phyloP scores from a whole-genome alignment of 768 basidiomycete genomes.

The Hericium alpestre region DNA sequence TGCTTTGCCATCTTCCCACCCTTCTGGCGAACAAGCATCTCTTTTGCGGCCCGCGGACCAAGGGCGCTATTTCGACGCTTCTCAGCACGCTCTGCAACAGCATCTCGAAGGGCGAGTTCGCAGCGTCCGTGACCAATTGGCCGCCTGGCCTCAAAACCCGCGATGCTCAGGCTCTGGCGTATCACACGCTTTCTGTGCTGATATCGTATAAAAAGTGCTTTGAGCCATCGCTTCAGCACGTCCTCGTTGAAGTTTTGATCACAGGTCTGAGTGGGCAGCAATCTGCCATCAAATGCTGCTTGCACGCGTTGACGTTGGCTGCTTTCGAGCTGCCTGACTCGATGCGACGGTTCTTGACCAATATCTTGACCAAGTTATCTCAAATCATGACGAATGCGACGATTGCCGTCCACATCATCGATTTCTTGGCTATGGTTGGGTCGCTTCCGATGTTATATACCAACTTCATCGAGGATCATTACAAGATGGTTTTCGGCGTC shows the following conservation, averaged over 20 bases:
- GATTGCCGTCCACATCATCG: constrained; percentile 93
- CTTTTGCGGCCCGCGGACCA: constrained; percentile 81
- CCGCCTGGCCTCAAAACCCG: constrained; percentile 53
- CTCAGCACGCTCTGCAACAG: constrained; percentile 58
- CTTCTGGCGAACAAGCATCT: constrained; percentile 94
- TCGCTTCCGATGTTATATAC: constrained; percentile 70
- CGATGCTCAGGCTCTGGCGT: constrained; percentile 82
- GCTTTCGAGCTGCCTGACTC: constrained; percentile 81
- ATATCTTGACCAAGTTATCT: constrained; percentile 77
- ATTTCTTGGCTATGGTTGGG: constrained; percentile 80
- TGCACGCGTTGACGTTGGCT: constrained; percentile 80
- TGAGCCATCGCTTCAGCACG: constrained; percentile 51
- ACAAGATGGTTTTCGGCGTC: constrained; percentile 88
- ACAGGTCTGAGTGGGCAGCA: constrained; percentile 59
- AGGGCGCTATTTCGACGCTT: constrained; percentile 50
- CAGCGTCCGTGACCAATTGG: constrained; percentile 45
- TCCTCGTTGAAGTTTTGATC: constrained; percentile 65
- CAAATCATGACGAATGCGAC: constrained; percentile 91
- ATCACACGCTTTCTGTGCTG: constrained; percentile 78
- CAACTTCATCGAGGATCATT: constrained; percentile 87
- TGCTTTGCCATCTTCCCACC: constrained; percentile 81
- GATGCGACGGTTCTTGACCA: constrained; percentile 67
- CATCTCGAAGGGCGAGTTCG: constrained; percentile 50
- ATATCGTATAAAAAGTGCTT: constrained; percentile 81
- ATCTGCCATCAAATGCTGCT: constrained; percentile 75